phyloP scores from a whole-genome alignment of 805 yeast species.

The Candida golubevii region DNA sequence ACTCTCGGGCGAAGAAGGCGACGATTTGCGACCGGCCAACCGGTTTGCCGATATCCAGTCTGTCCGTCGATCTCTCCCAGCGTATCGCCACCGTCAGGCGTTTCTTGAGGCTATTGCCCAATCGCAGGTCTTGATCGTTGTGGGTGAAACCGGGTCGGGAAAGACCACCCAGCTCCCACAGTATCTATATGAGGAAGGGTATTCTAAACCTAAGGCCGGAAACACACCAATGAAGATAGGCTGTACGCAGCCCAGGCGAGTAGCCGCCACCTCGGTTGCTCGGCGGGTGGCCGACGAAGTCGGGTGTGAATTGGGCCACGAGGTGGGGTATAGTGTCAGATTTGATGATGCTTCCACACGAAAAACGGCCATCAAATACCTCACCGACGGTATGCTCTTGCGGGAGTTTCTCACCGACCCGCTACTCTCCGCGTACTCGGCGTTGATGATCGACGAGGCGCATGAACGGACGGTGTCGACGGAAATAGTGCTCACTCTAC shows the following conservation, averaged over 20 bases:
- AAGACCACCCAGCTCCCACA: constrained; percentile 94
- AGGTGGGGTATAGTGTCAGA: constrained; percentile 85
- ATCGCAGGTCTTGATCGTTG: constrained; percentile 68
- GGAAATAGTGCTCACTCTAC: constrained; percentile 71
- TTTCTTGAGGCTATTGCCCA: constrained; percentile 55
- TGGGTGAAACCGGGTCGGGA: constrained; percentile 92
- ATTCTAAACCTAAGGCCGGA: constrained; percentile 41
- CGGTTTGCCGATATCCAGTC: constrained; percentile 33
- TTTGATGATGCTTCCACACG: constrained; percentile 75
- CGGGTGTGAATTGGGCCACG: constrained; percentile 71
- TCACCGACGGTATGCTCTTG: constrained; percentile 94
- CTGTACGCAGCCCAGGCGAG: constrained; percentile 93
- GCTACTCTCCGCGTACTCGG: constrained; percentile 62
- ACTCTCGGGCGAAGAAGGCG: constrained; percentile 24
- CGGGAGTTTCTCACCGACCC: constrained; percentile 83
- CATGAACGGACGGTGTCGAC: constrained; percentile 95
- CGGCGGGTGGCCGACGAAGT: constrained; percentile 88
- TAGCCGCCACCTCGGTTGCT: constrained; percentile 91
- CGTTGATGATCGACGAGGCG: constrained; percentile 93
- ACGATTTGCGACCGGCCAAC: constrained; percentile 4
- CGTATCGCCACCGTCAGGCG: constrained; percentile 56
- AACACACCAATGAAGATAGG: constrained; percentile 49
- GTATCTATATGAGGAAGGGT: constrained; percentile 79
- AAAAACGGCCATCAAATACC: constrained; percentile 73
- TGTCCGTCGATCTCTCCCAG: constrained; percentile 69